Percentiles rank a stretch among this genome's conserved stretches.
These are phyloP conservation scores for Dimargaris xerosporica DNA, from an alignment of 192 early-diverging fungal genomes.

Conservation along the genomic window DNA sequence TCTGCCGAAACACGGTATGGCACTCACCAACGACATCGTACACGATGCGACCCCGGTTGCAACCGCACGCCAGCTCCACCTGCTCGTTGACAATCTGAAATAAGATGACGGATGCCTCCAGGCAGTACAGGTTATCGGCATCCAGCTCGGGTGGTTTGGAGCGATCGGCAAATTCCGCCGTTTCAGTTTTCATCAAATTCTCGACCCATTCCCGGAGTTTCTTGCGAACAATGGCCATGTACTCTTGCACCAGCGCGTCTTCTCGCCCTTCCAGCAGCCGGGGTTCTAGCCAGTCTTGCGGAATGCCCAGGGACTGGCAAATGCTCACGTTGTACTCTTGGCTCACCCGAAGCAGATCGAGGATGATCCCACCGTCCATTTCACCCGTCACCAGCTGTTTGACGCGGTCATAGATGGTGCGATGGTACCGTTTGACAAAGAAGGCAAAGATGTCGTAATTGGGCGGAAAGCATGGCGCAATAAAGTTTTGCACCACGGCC, in stretches of 20 bases:
- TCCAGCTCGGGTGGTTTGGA: conserved; percentile 57
- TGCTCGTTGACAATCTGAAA: conserved; percentile 99
- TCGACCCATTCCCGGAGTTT: conserved; percentile 85
- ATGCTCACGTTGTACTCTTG: conserved; percentile 84
- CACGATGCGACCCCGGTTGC: conserved; percentile 77
- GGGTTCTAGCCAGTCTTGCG: conserved; percentile 80
- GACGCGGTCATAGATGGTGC: conserved; percentile 67
- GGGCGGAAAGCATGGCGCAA: conserved; percentile 75
- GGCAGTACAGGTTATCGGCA: conserved; percentile 62
- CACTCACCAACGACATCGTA: conserved; percentile 75
- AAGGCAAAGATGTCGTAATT: conserved; percentile 91
- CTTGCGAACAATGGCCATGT: conserved; percentile 72
- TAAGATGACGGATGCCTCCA: conserved; percentile 69
- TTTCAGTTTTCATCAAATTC: conserved; percentile 78
- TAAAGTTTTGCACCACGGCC: conserved; percentile 70
- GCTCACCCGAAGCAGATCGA: conserved; percentile 75
- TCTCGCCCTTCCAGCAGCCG: conserved; percentile 85
- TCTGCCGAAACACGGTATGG: conserved; percentile 62
- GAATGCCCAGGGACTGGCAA: conserved; percentile 69
- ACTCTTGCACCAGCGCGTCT: conserved; percentile 74
- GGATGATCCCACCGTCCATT: conserved; percentile 79
- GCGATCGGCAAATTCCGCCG: conserved; percentile 58
- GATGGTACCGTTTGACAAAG: conserved; percentile 92
- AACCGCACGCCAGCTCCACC: conserved; percentile 70
- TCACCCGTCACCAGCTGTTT: conserved; percentile 49